These are phyloP conservation scores for Tetrapyrgos nigripes DNA, from an alignment of 1,284 basidiomycete genomes.

Conservation along the genomic window DNA sequence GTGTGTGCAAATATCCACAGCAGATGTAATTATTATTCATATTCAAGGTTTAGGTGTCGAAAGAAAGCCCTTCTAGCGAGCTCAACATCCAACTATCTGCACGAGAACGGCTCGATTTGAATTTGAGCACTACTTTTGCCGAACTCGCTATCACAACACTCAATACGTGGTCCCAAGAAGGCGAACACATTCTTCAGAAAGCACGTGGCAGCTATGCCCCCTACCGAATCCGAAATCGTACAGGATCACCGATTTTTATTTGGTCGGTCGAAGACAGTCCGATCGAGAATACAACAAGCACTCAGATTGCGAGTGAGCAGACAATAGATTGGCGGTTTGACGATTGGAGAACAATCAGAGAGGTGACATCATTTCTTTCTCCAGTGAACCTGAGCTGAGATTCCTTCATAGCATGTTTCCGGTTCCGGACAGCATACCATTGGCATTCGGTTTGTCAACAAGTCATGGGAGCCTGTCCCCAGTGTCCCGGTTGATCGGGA, in stretches of 20 bases:
- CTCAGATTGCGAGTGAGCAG: slow-evolving; percentile 75
- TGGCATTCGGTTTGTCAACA: slow-evolving; percentile 85
- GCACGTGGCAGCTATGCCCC: slow-evolving; percentile 90
- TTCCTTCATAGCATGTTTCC: slow-evolving; percentile 71
- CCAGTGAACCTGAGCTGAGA: slow-evolving; percentile 8
- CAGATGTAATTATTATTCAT: neutral
- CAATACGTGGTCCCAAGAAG: slow-evolving; percentile 78
- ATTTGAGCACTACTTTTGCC: slow-evolving; percentile 91
- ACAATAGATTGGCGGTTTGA: slow-evolving; percentile 97
- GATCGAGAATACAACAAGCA: slow-evolving; percentile 50
- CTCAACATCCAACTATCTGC: slow-evolving; percentile 75
- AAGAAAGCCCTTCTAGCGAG: slow-evolving; percentile 59
- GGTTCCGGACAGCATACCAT: slow-evolving; percentile 84
- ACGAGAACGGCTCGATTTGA: slow-evolving; percentile 88
- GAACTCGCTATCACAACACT: slow-evolving; percentile 84
- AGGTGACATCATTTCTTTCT: slow-evolving; percentile 54
- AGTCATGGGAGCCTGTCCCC: slow-evolving; percentile 90
- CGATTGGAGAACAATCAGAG: slow-evolving; percentile 94
- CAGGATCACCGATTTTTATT: slow-evolving; percentile 82
- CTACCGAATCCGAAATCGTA: slow-evolving; percentile 92
- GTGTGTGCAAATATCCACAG: slow-evolving; percentile 47
- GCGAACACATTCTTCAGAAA: slow-evolving; percentile 74
- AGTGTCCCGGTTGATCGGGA: slow-evolving; percentile 94
- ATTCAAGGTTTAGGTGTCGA: slow-evolving; percentile 49
- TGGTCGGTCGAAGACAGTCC: slow-evolving; percentile 81